phyloP scores from a whole-genome alignment of 306 rosid genomes.

The Lotus japonicus region DNA sequence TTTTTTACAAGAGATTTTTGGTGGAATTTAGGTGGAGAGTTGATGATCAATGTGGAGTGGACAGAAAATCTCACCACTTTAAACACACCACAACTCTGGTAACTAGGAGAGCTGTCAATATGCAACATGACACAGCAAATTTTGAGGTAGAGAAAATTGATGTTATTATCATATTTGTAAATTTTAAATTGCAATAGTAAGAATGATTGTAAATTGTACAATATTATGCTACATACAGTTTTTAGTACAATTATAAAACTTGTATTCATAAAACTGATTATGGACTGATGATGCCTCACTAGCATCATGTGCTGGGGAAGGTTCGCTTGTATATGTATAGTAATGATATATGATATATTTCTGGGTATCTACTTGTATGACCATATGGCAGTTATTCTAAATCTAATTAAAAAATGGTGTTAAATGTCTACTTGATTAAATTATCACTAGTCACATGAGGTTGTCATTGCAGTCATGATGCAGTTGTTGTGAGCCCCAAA shows the following conservation, averaged over 20 bases:
- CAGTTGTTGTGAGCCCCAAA: too few relatives aligned
- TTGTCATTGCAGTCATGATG: too few relatives aligned
- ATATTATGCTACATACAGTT: neutral
- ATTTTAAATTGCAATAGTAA: neutral
- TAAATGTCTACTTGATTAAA: too few relatives aligned
- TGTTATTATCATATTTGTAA: conserved; percentile 1
- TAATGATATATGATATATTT: neutral
- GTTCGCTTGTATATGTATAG: neutral
- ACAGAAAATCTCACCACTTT: neutral
- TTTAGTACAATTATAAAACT: neutral
- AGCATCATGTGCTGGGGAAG: neutral
- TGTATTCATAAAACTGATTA: neutral
- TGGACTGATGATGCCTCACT: neutral
- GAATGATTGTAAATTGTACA: neutral
- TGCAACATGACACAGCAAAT: neutral
- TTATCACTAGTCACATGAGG: too few relatives aligned
- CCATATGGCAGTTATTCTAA: neutral
- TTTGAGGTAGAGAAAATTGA: neutral
- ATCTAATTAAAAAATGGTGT: too few relatives aligned
- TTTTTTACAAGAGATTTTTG: neutral
- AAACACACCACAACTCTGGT: neutral
- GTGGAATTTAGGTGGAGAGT: neutral
- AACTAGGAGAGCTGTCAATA: neutral
- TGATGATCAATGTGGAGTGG: neutral
- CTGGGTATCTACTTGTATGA: neutral